Conservation (phyloP, 768 basidiomycete genomes). For the Termitomyces sp. region DNA sequence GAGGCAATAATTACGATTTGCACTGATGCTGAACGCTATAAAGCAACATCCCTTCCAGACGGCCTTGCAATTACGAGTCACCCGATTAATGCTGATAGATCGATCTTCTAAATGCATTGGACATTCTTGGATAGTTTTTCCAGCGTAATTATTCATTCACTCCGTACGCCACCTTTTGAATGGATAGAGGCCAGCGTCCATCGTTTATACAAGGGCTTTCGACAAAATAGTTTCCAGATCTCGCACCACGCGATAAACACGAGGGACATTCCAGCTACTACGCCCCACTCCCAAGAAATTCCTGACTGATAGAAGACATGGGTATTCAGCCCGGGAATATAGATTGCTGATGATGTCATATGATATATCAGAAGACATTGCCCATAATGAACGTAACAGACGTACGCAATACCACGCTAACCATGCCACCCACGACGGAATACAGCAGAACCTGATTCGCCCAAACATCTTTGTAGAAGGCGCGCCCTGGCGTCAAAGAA, state of each 20-base stretch:
- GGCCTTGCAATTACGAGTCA: too few species aligned
- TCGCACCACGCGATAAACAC: conserved; percentile 30
- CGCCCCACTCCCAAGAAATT: conserved; percentile 34
- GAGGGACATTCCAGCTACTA: conserved; percentile 30
- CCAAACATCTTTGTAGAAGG: conserved; percentile 29
- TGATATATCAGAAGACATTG: neutral
- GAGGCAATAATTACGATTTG: too few species aligned
- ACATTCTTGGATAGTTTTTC: too few species aligned
- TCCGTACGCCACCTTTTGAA: neutral
- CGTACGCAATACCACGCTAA: conserved; percentile 31
- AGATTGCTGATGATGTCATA: conserved; percentile 22
- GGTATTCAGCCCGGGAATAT: conserved; percentile 30
- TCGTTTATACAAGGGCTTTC: conserved; percentile 22
- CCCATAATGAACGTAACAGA: neutral
- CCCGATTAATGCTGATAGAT: too few species aligned
- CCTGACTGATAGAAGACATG: conserved; percentile 30
- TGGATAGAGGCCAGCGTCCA: conserved; percentile 14
- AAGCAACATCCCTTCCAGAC: too few species aligned
- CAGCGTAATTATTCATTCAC: too few species aligned
- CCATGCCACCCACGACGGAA: conserved; percentile 28
- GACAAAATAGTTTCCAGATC: conserved; percentile 29
- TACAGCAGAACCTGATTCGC: conserved; percentile 30
- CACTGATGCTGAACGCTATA: too few species aligned
- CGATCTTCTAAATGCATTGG: too few species aligned
- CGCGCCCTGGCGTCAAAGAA: conserved; percentile 25